Conservation (phyloP, 257 asterid species). For the Petunia axillaris region DNA sequence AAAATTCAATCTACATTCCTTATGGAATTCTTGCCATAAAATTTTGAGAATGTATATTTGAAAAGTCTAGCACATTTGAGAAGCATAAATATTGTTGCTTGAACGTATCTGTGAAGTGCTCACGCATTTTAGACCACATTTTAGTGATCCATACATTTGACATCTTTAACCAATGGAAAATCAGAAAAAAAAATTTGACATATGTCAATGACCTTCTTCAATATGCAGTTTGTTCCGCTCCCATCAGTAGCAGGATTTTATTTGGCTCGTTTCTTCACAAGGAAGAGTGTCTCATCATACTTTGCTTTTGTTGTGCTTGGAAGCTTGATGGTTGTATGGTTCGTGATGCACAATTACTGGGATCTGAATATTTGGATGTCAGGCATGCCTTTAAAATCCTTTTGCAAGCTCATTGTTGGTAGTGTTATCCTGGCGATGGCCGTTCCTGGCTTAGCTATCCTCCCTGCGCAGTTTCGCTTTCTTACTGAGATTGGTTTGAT, state of each 20-base stretch:
- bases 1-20: not conserved
- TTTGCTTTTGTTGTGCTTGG: constrained; percentile 86
- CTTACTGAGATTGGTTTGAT: constrained; percentile 84
- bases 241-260: constrained; percentile 91
- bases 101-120: constrained; percentile 11
- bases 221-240: constrained; percentile 88
- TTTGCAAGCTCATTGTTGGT: constrained; percentile 94
- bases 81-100: constrained; percentile 5
- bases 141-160: not conserved
- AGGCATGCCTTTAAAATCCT: constrained; percentile 94
- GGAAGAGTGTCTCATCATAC: constrained; percentile 84
- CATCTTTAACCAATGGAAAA: not conserved
- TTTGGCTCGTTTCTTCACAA: constrained; percentile 93
- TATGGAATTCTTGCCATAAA: not conserved
- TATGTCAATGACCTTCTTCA: constrained; percentile 25
- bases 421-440: constrained; percentile 86
- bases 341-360: constrained; percentile 97
- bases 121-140: not conserved
- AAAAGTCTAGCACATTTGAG: not conserved
- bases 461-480: constrained; percentile 73
- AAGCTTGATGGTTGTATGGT: constrained; percentile 95
- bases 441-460: constrained; percentile 93
- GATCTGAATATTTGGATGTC: constrained; percentile 98
- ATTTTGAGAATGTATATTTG: not conserved
- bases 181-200: not conserved